Evolutionary conservation across 305 asterid species (phyloP).

Genomic region (Solanum aculeatissimum): DNA sequence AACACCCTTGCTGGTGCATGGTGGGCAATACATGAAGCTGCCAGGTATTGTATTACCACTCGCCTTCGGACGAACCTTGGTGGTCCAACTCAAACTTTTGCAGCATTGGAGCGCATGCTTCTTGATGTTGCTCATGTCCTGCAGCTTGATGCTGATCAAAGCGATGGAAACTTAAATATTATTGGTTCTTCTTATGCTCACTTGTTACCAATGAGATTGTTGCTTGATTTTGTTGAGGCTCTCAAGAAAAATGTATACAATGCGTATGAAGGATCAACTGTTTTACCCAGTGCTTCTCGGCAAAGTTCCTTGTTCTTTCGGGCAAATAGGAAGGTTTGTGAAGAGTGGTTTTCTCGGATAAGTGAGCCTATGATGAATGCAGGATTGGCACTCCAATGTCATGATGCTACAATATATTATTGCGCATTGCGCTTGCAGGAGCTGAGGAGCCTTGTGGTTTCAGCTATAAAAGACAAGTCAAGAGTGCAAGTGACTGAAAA

Average conservation of each 20-base stretch:
- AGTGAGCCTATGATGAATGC: slow-evolving; percentile 99
- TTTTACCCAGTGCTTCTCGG: slow-evolving; percentile 69
- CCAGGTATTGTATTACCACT: slow-evolving; percentile 89
- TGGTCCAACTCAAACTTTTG: slow-evolving; percentile 99
- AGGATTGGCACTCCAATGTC: slow-evolving; percentile 88
- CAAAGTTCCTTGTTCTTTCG: slow-evolving; percentile 84
- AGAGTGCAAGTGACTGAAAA: slow-evolving; percentile 57
- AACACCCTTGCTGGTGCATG: slow-evolving; percentile 90
- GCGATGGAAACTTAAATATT: slow-evolving; percentile 68
- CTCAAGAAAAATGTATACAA: slow-evolving; percentile 93
- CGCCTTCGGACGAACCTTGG: slow-evolving; percentile 98
- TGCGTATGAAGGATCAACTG: slow-evolving; percentile 95
- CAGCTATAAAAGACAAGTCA: slow-evolving; percentile 60
- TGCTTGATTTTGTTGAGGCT: slow-evolving; percentile 96
- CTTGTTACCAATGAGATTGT: slow-evolving; percentile 88
- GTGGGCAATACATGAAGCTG: slow-evolving; percentile 99
- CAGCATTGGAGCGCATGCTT: slow-evolving; percentile 99
- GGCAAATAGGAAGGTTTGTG: slow-evolving; percentile 96
- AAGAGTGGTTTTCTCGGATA: slow-evolving; percentile 99
- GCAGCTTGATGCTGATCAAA: slow-evolving; percentile 75
- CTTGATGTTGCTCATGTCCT: slow-evolving; percentile 83
- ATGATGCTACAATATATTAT: slow-evolving; percentile 79
- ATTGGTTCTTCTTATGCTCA: slow-evolving; percentile 76
- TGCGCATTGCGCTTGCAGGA: slow-evolving; percentile 68
- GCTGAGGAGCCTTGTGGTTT: slow-evolving; percentile 46